These are phyloP conservation scores for Pharus latifolius DNA, from an alignment of 176 grass and related monocot genomes.

Conservation along the genomic window DNA sequence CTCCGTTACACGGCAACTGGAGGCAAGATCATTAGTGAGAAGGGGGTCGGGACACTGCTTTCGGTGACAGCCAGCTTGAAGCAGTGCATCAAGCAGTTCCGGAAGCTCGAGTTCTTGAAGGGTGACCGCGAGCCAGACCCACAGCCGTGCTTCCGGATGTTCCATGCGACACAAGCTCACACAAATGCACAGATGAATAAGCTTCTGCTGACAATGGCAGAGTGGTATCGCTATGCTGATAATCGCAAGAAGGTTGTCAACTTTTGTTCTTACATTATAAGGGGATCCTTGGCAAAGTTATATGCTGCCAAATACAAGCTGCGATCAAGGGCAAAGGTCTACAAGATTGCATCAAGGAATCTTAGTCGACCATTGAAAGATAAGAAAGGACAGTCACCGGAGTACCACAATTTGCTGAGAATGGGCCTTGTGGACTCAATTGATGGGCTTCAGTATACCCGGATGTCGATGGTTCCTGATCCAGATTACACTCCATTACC, in stretches of 20 bases:
- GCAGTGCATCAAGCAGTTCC: conserved; percentile 89
- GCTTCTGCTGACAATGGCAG: conserved; percentile 70
- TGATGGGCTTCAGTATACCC: conserved; percentile 89
- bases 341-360: conserved; percentile 96
- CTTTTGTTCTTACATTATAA: conserved; percentile 92
- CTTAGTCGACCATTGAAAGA: conserved; percentile 92
- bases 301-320: conserved; percentile 99
- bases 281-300: conserved; percentile 81
- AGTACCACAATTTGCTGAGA: conserved; percentile 90
- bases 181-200: conserved; percentile 98
- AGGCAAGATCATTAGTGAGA: conserved; percentile 98
- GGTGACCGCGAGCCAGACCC: conserved; percentile 92
- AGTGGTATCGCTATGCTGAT: conserved; percentile 94
- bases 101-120: conserved; percentile 88
- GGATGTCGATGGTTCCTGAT: conserved; percentile 97
- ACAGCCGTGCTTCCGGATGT: conserved; percentile 96
- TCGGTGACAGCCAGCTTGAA: conserved; percentile 89
- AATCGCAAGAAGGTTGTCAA: conserved; percentile 97
- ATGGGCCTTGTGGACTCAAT: conserved; percentile 90
- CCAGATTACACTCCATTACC: conserved; percentile 77
- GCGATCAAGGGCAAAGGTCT: conserved; percentile 93
- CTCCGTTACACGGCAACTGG: conserved; percentile 82
- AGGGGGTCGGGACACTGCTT: conserved; percentile 87
- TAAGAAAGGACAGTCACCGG: conserved; percentile 88
- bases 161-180: conserved; percentile 93